Conservation (phyloP, 495 filamentous ascomycete genomes). For the Daldinia vernicosa region DNA sequence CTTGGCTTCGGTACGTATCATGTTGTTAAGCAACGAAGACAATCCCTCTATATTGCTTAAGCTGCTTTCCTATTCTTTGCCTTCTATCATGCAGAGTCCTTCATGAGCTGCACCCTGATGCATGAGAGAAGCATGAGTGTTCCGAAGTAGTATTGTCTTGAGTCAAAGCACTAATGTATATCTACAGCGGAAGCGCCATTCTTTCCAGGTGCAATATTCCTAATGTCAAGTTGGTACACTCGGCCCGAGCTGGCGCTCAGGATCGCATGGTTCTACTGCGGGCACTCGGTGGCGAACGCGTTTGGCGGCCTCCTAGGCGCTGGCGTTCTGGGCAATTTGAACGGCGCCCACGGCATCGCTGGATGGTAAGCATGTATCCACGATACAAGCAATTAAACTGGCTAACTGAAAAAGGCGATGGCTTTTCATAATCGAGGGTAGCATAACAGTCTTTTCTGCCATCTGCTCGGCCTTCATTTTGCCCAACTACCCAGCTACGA, state of each 20-base stretch:
- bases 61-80: neutral
- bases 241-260: conserved; percentile 57
- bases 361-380: conserved; percentile 46
- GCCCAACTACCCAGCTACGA: conserved; percentile 56
- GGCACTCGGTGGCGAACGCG: conserved; percentile 64
- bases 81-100: neutral
- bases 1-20: conserved; percentile 60
- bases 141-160: neutral
- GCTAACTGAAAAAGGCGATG: conserved; percentile 31
- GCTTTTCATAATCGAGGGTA: conserved; percentile 56
- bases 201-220: conserved; percentile 58
- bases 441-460: conserved; percentile 54
- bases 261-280: conserved; percentile 68
- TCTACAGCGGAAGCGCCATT: conserved; percentile 60
- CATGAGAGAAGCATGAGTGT: neutral
- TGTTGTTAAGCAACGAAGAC: neutral
- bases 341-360: conserved; percentile 50
- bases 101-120: neutral
- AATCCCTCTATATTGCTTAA: neutral
- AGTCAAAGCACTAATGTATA: neutral
- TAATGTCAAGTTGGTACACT: conserved; percentile 64
- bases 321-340: conserved; percentile 54
- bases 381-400: neutral
- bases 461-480: conserved; percentile 49
- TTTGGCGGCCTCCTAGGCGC: conserved; percentile 68